phyloP scores from a whole-genome alignment of 495 filamentous ascomycete species.

The Aspergillus saccharolyticus region DNA sequence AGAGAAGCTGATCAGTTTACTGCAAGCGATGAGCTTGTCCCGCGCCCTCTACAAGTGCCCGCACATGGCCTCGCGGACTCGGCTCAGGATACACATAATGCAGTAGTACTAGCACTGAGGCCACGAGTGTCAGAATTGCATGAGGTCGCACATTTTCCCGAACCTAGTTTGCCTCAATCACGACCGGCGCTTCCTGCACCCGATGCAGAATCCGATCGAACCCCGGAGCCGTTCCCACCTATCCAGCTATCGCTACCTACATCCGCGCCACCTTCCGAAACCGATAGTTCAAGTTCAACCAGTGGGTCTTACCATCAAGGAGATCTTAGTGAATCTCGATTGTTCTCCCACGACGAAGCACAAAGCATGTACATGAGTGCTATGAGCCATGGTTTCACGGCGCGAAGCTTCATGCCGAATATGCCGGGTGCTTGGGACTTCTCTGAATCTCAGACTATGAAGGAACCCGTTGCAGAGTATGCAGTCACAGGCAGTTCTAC shows the following conservation, averaged over 20 bases:
- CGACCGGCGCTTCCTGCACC: conserved; percentile 1
- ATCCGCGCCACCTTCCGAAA: conserved; percentile 21
- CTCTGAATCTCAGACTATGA: conserved; percentile 18
- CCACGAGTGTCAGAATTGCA: conserved; percentile 1
- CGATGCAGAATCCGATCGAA: not conserved
- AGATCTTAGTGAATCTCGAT: conserved; percentile 64
- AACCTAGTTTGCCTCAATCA: not conserved
- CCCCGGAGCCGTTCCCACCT: not conserved
- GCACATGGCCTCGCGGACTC: not conserved
- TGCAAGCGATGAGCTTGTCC: conserved; percentile 14
- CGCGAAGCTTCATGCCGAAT: conserved; percentile 35
- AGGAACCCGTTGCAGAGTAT: not conserved
- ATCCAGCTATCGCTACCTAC: conserved; percentile 6
- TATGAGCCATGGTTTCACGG: conserved; percentile 40
- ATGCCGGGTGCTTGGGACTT: conserved; percentile 62
- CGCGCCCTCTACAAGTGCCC: conserved; percentile 10
- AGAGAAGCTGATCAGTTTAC: not conserved
- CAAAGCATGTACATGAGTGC: conserved; percentile 95
- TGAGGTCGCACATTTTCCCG: not conserved
- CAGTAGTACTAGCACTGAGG: conserved; percentile 1
- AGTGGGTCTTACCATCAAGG: conserved; percentile 27
- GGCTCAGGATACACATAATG: not conserved
- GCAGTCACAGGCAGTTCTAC: not conserved
- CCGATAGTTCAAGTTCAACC: conserved; percentile 21
- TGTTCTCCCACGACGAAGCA: conserved; percentile 88